These are phyloP conservation scores for Lichenothelia convexa DNA, from an alignment of 495 filamentous ascomycete genomes.

Conservation along the genomic window DNA sequence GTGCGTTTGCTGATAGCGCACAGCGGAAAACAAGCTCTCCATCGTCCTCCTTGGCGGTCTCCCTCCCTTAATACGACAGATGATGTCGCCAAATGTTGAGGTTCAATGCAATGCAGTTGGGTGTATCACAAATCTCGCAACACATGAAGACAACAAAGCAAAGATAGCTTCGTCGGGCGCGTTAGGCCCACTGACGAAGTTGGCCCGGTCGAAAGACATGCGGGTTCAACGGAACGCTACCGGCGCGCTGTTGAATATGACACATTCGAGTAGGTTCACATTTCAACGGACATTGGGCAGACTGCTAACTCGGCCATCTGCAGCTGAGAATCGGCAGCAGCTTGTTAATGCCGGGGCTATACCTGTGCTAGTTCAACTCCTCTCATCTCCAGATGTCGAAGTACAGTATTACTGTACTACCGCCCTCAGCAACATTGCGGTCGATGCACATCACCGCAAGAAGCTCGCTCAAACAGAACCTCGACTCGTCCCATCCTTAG, in stretches of 20 bases:
- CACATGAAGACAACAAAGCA: constrained; percentile 97
- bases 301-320: background rate
- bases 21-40: constrained; percentile 91
- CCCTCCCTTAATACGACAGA: constrained; percentile 83
- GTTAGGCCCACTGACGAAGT: constrained; percentile 67
- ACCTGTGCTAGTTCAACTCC: constrained; percentile 82
- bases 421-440: constrained; percentile 93
- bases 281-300: background rate
- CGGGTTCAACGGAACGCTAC: constrained; percentile 95
- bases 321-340: constrained; percentile 94
- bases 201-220: constrained; percentile 98
- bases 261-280: constrained; percentile 65
- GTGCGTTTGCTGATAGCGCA: constrained; percentile 26
- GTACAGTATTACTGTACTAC: constrained; percentile 99
- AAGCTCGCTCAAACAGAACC: constrained; percentile 76
- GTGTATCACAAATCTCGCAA: constrained; percentile 94
- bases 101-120: constrained; percentile 98
- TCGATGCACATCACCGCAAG: constrained; percentile 78
- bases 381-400: constrained; percentile 82
- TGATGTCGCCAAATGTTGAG: constrained; percentile 97
- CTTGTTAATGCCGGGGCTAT: constrained; percentile 93
- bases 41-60: constrained; percentile 87
- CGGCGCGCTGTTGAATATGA: constrained; percentile 94
- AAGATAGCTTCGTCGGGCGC: constrained; percentile 95
- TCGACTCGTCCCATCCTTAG: constrained; percentile 76